Base-by-base conservation (phyloP, 2,329 filamentous ascomycete genomes). In the Dichotomopilus funicola region DNA sequence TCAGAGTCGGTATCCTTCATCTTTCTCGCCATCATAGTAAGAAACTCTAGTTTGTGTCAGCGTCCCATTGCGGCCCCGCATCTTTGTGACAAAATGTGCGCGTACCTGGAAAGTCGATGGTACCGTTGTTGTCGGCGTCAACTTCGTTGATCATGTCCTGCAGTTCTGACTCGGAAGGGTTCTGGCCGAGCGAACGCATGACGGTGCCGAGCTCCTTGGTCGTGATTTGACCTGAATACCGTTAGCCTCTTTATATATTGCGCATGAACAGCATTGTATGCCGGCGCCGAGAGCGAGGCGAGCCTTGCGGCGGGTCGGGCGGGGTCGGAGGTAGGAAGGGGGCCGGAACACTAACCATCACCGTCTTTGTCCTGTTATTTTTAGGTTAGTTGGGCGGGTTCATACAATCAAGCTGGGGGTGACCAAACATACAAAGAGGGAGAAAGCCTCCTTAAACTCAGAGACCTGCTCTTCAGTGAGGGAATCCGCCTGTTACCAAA, bases 361-460 rank as follows among this genome's bases (percentile, higher is more conserved):
- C 88, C 88, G 80, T 92, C 88, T 78, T 92, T 92, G 78, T 92
- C 88, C 88, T 91, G 19, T 27, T 27, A 27, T 27, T 27, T 27
- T 27, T 27, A 27, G 19, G 19, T 27, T 27, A 27, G 19, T 27
- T 27, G 42, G 9, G 19, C n/a, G 31, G 44, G 46, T 31, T 8
- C 27, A 27, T 4, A n/a, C 31, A 44, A 44, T 11, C 1, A 33
- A 33, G 27, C 11, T 48, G 49, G 8, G 10, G 48, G 13, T 2
- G 19, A 27, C 19, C 19, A 27, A 5, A 76, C 94, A 87, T 87
- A 99, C 94, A 77, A 99, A 99, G 65, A 99, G 89, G 74, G 94
- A 99, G 80, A 99, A 99, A 54, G 94, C 94, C 81, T 99, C 94
- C 88, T 97, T 99, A 83, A 97, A 99, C 81, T 99, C 94, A 73